A percentile compares a stretch with the other conserved stretches of the same genome.
Evolutionary conservation across 345 rosid genomes (phyloP).

Genomic region (Syzygium jambos): DNA sequence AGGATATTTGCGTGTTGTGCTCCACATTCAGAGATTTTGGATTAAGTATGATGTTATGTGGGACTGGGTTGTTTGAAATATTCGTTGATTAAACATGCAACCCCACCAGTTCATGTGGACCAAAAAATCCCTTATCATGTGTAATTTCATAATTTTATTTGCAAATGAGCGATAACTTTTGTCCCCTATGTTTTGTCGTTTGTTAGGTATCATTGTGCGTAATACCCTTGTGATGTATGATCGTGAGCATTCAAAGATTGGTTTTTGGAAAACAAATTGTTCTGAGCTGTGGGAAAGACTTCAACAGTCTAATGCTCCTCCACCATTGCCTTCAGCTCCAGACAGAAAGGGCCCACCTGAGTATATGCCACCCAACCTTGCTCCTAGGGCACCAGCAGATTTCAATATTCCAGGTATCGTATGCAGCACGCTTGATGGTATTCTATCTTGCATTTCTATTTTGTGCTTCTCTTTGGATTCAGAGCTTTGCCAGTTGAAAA

Average conservation of each 20-base stretch:
- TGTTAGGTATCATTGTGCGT: slow-evolving; percentile 69
- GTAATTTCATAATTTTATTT: background rate
- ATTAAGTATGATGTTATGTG: background rate
- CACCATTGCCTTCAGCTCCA: slow-evolving; percentile 33
- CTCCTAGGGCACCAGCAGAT: slow-evolving; percentile 23
- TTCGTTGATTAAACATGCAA: background rate
- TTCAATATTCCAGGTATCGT: background rate
- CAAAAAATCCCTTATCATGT: background rate
- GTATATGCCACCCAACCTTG: slow-evolving; percentile 21
- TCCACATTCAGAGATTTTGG: background rate
- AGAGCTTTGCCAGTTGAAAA: background rate
- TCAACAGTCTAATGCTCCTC: slow-evolving; percentile 32
- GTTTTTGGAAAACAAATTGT: slow-evolving; percentile 98
- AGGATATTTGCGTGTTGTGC: background rate
- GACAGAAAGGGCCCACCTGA: slow-evolving; percentile 18
- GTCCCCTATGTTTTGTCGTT: background rate
- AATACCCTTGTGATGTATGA: slow-evolving; percentile 89
- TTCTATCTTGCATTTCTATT: background rate
- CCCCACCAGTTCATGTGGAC: background rate
- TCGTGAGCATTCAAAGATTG: slow-evolving; percentile 69
- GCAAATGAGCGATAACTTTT: background rate
- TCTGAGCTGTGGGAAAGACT: slow-evolving; percentile 82
- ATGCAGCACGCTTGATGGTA: background rate
- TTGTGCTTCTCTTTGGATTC: background rate
- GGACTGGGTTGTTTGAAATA: background rate